These are phyloP conservation scores for Funneliformis geosporum DNA, from an alignment of 192 early-diverging fungal genomes.

Conservation along the genomic window DNA sequence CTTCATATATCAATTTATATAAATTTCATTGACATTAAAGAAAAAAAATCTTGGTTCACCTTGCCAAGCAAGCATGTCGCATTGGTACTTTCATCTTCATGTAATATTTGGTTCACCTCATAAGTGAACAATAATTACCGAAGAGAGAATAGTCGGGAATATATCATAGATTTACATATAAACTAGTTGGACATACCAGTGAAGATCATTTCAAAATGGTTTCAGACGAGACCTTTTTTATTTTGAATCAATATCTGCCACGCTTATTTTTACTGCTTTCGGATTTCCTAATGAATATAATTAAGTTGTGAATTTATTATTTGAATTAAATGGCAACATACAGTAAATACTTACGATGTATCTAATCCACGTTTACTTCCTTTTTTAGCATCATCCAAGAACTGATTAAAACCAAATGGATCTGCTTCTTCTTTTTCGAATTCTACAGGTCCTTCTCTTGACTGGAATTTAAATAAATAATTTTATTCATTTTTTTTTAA, in stretches of 20 bases:
- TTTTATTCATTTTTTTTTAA: neutral
- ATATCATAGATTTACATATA: too few species aligned
- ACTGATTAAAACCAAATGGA: constrained; percentile 89
- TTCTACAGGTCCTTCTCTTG: constrained; percentile 81
- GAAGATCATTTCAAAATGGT: too few species aligned
- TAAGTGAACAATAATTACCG: too few species aligned
- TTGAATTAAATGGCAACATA: neutral
- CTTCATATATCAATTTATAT: too few species aligned
- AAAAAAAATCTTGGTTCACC: too few species aligned
- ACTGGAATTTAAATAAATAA: neutral
- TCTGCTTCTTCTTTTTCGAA: constrained; percentile 89
- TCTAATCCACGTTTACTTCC: constrained; percentile 50
- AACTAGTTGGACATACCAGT: too few species aligned
- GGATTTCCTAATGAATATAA: neutral
- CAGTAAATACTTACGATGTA: constrained; percentile 8
- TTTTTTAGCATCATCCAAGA: constrained; percentile 74
- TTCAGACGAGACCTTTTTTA: too few species aligned
- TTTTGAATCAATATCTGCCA: neutral
- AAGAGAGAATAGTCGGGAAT: too few species aligned
- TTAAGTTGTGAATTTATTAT: neutral
- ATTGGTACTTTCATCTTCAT: too few species aligned
- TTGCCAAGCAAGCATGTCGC: too few species aligned
- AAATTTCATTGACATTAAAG: too few species aligned
- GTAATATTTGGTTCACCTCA: too few species aligned
- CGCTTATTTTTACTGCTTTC: constrained; percentile 21